Conservation (phyloP, 805 yeast species). For the Metschnikowia baotianmanensis region DNA sequence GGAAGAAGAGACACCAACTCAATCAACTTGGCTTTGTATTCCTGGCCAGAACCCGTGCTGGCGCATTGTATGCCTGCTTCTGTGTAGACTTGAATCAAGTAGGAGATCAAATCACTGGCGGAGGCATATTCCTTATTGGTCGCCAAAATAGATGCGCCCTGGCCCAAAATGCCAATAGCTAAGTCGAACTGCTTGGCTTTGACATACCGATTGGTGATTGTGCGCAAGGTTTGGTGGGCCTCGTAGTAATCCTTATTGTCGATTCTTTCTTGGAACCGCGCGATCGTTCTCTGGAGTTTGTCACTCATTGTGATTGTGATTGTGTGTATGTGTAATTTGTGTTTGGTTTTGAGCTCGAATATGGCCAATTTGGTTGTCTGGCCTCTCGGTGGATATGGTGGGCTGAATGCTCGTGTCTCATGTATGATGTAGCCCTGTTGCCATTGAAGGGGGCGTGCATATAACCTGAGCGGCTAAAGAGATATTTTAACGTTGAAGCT, state of each 20-base stretch:
- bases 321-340: background rate
- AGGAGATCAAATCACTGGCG: conserved; percentile 71
- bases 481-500: too few species aligned
- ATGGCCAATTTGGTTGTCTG: background rate
- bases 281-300: conserved; percentile 58
- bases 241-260: conserved; percentile 80
- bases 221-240: conserved; percentile 92
- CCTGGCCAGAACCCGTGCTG: conserved; percentile 23
- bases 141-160: conserved; percentile 67
- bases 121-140: conserved; percentile 74
- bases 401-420: too few species aligned
- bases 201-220: conserved; percentile 83
- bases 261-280: conserved; percentile 67
- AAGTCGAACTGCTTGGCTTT: conserved; percentile 62
- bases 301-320: conserved; percentile 17
- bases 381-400: too few species aligned
- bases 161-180: conserved; percentile 71
- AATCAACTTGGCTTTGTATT: conserved; percentile 46
- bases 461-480: too few species aligned
- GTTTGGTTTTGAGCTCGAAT: background rate
- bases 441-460: too few species aligned
- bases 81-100: conserved; percentile 68
- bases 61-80: conserved; percentile 40
- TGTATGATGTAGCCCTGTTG: too few species aligned
- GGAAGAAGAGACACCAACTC: conserved; percentile 47